Conservation (phyloP, 345 rosid species). For the Brassica rapa region DNA sequence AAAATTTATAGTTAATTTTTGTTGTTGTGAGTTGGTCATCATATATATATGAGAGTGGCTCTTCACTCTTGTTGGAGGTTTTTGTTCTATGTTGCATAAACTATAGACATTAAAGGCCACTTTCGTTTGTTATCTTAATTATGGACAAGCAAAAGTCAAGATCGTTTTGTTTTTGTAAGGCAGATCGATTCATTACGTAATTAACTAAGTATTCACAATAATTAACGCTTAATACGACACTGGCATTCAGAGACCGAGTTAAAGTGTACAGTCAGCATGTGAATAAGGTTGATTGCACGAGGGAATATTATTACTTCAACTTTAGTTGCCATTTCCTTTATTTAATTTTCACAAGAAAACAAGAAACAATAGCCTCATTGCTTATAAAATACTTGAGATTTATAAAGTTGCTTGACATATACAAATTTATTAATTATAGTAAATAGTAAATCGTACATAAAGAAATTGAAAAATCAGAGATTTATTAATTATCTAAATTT, state of each 20-base stretch:
- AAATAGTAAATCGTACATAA: not conserved
- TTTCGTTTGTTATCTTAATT: constrained; percentile 27
- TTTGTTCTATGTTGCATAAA: constrained; percentile 28
- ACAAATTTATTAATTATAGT: not conserved
- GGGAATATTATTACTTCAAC: constrained; percentile 44
- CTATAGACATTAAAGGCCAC: constrained; percentile 17
- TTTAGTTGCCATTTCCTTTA: constrained; percentile 38
- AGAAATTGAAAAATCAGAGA: not conserved
- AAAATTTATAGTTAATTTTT: no score
- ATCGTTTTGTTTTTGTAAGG: constrained; percentile 31
- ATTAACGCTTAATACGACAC: constrained; percentile 38
- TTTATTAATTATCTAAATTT: not conserved
- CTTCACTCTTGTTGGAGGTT: constrained; percentile 38
- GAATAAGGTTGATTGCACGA: constrained; percentile 42
- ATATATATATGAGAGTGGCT: constrained; percentile 16
- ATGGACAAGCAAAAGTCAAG: constrained; percentile 26
- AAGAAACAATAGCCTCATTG: constrained; percentile 10
- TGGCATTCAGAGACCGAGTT: constrained; percentile 41
- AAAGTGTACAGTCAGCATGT: constrained; percentile 42
- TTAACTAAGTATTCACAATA: constrained; percentile 13
- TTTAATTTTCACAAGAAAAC: not conserved
- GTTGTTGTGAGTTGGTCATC: no score
- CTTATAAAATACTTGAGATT: not conserved
- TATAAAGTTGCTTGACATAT: constrained; percentile 15
- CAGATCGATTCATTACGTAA: constrained; percentile 15